A percentile compares a stretch with the other conserved stretches of the same genome.
phyloP scores from a whole-genome alignment of 2,329 filamentous ascomycete species.

The Septoria petroselini region DNA sequence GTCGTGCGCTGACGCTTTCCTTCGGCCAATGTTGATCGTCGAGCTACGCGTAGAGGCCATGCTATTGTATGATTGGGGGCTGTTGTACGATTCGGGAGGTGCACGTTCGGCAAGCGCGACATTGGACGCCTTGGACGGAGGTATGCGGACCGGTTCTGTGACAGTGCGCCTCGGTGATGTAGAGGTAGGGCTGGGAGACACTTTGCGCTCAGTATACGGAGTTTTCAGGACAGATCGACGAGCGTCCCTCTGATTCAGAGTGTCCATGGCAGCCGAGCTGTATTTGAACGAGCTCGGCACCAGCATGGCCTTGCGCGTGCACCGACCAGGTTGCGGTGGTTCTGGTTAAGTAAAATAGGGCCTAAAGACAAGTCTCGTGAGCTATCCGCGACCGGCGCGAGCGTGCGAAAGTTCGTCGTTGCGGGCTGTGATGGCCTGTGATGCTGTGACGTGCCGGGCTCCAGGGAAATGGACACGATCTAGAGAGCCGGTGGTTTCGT shows the following conservation, averaged over 20 bases:
- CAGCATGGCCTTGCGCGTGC: conserved; percentile 38
- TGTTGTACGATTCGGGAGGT: conserved; percentile 32
- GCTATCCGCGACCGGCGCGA: conserved; percentile 14
- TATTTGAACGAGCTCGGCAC: conserved; percentile 48
- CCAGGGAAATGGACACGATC: conserved; percentile 4
- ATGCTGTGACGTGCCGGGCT: conserved; percentile 5
- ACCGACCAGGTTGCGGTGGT: conserved; percentile 15
- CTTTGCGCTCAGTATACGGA: conserved; percentile 21
- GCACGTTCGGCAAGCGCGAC: conserved; percentile 33
- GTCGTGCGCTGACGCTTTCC: conserved; percentile 36
- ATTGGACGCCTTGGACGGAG: conserved; percentile 37
- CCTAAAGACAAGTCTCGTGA: conserved; percentile 17
- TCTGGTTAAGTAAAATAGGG: conserved; percentile 17
- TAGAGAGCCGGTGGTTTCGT: conserved; percentile 7
- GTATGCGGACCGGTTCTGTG: conserved; percentile 45
- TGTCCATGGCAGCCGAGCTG: conserved; percentile 35
- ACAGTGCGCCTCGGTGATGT: conserved; percentile 33
- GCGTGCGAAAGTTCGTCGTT: conserved; percentile 6
- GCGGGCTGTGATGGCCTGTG: not conserved
- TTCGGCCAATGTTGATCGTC: conserved; percentile 26
- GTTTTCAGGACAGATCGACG: conserved; percentile 13
- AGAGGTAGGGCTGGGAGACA: conserved; percentile 11
- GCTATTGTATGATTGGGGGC: conserved; percentile 28
- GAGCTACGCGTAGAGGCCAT: conserved; percentile 26
- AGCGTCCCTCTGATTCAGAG: conserved; percentile 17